A percentile compares a stretch with the other conserved stretches of the same genome.
These are phyloP conservation scores for Tetracentron sinense DNA, from an alignment of 164 flowering plant species.

Conservation along the genomic window DNA sequence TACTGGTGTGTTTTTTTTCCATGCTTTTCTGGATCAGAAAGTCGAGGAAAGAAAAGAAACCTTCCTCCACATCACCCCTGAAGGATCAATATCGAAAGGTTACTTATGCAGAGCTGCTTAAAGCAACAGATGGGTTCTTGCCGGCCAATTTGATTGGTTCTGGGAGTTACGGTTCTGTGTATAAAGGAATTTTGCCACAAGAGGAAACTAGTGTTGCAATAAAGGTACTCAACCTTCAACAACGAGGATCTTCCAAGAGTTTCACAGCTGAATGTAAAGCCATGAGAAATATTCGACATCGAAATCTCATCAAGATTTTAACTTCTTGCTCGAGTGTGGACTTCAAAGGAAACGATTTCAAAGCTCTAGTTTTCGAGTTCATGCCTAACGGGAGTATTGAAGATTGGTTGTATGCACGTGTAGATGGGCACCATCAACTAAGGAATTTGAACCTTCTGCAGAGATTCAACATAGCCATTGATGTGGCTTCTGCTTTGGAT, in stretches of 20 bases:
- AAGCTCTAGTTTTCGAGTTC: slow-evolving; percentile 19
- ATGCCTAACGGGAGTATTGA: slow-evolving; percentile 25
- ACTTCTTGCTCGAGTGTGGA: slow-evolving; percentile 3
- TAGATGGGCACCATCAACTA: background rate
- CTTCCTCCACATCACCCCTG: background rate
- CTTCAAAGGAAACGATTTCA: slow-evolving; percentile 14
- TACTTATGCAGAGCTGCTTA: slow-evolving; percentile 4
- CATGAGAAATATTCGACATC: slow-evolving; percentile 3
- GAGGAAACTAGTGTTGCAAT: background rate
- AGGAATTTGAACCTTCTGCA: slow-evolving; percentile 11
- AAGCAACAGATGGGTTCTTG: slow-evolving; percentile 5
- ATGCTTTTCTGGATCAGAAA: background rate
- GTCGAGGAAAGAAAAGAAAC: background rate
- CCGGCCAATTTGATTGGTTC: background rate
- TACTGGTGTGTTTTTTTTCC: no score
- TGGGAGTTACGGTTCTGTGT: slow-evolving; percentile 4
- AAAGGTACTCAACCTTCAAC: slow-evolving; percentile 2
- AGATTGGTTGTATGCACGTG: slow-evolving; percentile 13
- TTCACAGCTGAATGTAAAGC: slow-evolving; percentile 9
- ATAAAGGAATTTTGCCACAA: background rate
- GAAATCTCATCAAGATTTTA: background rate
- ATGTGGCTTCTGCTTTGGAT: slow-evolving; percentile 17
- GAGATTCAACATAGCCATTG: slow-evolving; percentile 14
- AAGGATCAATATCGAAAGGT: background rate
- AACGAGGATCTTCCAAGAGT: background rate